phyloP scores from a whole-genome alignment of 2,329 filamentous ascomycete genomes.

The Cercospora nicotianae region DNA sequence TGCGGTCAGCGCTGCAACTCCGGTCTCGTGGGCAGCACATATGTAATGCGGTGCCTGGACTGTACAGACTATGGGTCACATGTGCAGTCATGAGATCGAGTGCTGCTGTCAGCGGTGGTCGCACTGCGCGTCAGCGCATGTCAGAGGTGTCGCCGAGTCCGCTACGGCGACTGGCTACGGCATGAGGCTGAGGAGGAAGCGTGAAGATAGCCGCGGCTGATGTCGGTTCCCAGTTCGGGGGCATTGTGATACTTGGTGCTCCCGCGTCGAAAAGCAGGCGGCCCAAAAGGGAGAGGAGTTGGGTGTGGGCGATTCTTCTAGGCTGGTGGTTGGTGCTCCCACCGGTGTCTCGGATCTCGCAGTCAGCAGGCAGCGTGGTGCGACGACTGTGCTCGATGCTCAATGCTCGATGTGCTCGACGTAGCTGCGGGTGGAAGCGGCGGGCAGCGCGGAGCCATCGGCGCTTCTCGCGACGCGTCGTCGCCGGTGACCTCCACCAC shows the following conservation, averaged over 20 bases:
- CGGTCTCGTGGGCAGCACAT: slow-evolving; percentile 24
- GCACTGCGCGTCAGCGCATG: background rate
- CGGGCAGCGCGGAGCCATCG: slow-evolving; percentile 1
- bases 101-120: background rate
- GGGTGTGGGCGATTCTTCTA: background rate
- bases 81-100: background rate
- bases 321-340: background rate
- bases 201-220: background rate
- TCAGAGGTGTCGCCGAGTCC: background rate
- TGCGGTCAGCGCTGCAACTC: slow-evolving; percentile 12
- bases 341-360: slow-evolving; percentile 7
- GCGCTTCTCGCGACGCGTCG: background rate
- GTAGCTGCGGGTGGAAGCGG: background rate
- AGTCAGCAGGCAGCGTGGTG: background rate
- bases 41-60: background rate
- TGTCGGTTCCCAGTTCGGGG: background rate
- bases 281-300: slow-evolving; percentile 4
- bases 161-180: background rate
- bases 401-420: background rate
- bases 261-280: slow-evolving; percentile 11
- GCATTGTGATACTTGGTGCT: slow-evolving; percentile 6
- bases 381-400: background rate
- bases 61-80: background rate
- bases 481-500: background rate
- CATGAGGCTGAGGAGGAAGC: background rate